phyloP scores from a whole-genome alignment of 2,329 filamentous ascomycete species.

The Arthrobotrys sinensis region DNA sequence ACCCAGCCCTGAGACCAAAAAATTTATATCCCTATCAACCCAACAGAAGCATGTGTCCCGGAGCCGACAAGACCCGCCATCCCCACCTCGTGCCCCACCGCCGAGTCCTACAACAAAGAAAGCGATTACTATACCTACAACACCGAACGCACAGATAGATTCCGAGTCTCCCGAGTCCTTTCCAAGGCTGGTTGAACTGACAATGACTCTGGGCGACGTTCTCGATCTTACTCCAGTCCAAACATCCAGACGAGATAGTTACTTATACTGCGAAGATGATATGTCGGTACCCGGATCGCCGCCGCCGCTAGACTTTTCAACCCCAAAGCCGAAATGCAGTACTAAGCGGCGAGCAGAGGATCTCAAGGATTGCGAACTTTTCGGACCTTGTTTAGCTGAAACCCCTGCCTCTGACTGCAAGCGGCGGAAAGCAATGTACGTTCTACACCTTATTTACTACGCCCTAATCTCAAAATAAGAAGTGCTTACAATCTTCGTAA shows the following conservation, averaged over 20 bases:
- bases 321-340: constrained; percentile 11
- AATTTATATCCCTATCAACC: background rate
- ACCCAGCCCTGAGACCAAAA: constrained; percentile 47
- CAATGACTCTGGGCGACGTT: constrained; percentile 33
- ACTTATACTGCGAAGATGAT: constrained; percentile 45
- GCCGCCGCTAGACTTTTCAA: constrained; percentile 36
- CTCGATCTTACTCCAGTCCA: constrained; percentile 25
- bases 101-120: constrained; percentile 41
- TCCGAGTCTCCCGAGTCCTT: constrained; percentile 20
- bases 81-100: constrained; percentile 53
- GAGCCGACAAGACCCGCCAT: constrained; percentile 57
- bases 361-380: constrained; percentile 2
- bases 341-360: constrained; percentile 18
- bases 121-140: background rate
- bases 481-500: background rate
- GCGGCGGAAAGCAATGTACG: constrained; percentile 25
- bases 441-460: background rate
- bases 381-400: constrained; percentile 12
- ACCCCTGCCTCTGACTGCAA: background rate
- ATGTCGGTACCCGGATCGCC: constrained; percentile 45
- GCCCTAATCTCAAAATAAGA: background rate
- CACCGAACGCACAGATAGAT: background rate
- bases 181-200: constrained; percentile 44
- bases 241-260: background rate
- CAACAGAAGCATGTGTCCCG: constrained; percentile 17